Base-by-base conservation (phyloP, 257 asterid genomes). In the Nemophila menziesii region DNA sequence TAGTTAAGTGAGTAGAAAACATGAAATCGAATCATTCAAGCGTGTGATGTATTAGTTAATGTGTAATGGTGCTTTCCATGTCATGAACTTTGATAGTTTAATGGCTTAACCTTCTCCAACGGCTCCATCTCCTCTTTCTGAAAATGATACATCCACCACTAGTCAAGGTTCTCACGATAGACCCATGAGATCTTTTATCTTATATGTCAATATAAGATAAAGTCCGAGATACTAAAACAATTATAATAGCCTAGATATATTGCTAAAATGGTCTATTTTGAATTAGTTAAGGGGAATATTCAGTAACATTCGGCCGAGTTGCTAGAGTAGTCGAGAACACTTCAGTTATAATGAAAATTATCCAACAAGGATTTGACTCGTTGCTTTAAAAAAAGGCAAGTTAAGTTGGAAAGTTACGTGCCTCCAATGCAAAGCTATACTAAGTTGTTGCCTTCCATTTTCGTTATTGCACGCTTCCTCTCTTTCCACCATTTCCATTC, bases 341-440 rank as follows among this genome's bases (percentile, higher is more conserved):
- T n/a, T n/a, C n/a, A n/a, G n/a, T n/a, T n/a, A n/a, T n/a, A n/a
- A n/a, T n/a, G n/a, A n/a, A n/a, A n/a, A n/a, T 37, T 19, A 33
- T 14, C 24, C 34, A 11, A 8, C 54, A 47, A 69, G 66, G 66
- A 50, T 29, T 54, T 39, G 57, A 66, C 19, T 20, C 85, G 69
- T 75, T 57, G 70, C 87, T 76, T 82, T n/a, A n/a, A n/a, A n/a
- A 11, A 55, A 83, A 74, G 79, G 39, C 55, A 80, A 71, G 75
- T 15, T 50, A 58, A 33, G 63, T 56, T 52, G 61, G 69, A 73
- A 44, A 33, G 59, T 42, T 63, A 74, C 80, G 77, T 83, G 78
- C 76, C 76, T 70, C 74, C 79, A 68, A 64, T 72, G 75, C 68
- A 44, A 66, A 71, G 73, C 41, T 37, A 52, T 16, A 8, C 4